Evolutionary conservation across 495 filamentous ascomycete genomes (phyloP).

Genomic region (Beverwykella pulmonaria): DNA sequence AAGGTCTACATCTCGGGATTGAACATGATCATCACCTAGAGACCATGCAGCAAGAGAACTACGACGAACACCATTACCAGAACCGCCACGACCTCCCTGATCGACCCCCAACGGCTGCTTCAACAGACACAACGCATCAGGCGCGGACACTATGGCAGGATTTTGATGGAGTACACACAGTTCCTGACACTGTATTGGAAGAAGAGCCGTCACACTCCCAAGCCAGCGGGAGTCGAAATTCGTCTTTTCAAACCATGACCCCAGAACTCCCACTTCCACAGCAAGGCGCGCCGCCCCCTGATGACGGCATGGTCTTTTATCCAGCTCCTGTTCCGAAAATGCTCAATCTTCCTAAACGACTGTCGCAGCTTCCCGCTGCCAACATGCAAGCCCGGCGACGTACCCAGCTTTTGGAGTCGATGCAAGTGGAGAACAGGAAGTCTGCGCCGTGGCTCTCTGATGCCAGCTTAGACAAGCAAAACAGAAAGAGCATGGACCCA

Average conservation of each 20-base stretch:
- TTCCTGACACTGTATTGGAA: conserved; percentile 49
- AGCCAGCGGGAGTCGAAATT: conserved; percentile 37
- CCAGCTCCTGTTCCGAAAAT: conserved; percentile 92
- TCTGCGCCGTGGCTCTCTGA: conserved; percentile 54
- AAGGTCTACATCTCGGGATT: conserved; percentile 24
- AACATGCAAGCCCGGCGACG: conserved; percentile 67
- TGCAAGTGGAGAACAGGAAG: conserved; percentile 52
- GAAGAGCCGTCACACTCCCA: conserved; percentile 42
- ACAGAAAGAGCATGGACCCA: too few relatives aligned
- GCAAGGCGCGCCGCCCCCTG: conserved; percentile 53
- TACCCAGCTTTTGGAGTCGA: conserved; percentile 51
- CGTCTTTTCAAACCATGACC: conserved; percentile 45
- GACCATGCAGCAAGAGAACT: background rate
- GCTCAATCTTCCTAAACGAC: conserved; percentile 85
- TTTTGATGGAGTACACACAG: conserved; percentile 89
- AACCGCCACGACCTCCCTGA: conserved; percentile 41
- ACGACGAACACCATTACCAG: conserved; percentile 1
- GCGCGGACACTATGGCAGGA: conserved; percentile 73
- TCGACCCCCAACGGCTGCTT: conserved; percentile 56
- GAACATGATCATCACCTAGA: background rate
- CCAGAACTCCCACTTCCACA: conserved; percentile 54
- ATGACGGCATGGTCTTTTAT: conserved; percentile 87
- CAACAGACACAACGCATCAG: conserved; percentile 70
- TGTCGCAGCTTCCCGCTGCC: conserved; percentile 72
- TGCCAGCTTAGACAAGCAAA: conserved; percentile 7